These are phyloP conservation scores for Trametes cingulata DNA, from an alignment of 768 basidiomycete species.

Conservation along the genomic window DNA sequence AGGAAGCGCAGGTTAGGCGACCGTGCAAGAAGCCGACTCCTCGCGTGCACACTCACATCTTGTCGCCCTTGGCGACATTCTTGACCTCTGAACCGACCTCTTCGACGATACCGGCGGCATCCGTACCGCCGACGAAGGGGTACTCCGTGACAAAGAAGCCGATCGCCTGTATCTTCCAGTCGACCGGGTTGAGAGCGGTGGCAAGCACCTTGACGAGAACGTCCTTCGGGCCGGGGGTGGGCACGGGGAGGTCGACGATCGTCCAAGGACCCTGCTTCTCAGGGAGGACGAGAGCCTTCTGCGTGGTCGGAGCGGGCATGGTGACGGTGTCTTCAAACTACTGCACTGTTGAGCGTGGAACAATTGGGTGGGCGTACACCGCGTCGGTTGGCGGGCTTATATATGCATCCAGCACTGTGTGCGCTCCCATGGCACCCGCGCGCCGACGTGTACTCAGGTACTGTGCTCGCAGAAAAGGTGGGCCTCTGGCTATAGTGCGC, in stretches of 20 bases:
- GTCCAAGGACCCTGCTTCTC: slow-evolving; percentile 2
- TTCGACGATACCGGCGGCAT: slow-evolving; percentile 26
- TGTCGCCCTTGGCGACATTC: slow-evolving; percentile 36
- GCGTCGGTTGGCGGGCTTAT: background rate
- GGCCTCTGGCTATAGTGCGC: too few species aligned
- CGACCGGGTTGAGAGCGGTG: slow-evolving; percentile 53
- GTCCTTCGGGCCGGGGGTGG: slow-evolving; percentile 47
- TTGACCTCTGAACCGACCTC: slow-evolving; percentile 38
- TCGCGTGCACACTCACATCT: slow-evolving; percentile 35
- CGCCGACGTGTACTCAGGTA: too few species aligned
- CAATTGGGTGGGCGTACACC: too few species aligned
- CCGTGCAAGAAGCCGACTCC: too few species aligned
- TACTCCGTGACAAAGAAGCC: slow-evolving; percentile 22
- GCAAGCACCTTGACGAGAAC: slow-evolving; percentile 49
- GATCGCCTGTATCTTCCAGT: slow-evolving; percentile 49
- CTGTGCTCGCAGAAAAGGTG: too few species aligned
- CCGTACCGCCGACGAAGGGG: slow-evolving; percentile 28
- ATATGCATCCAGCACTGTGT: background rate
- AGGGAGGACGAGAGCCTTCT: slow-evolving; percentile 20
- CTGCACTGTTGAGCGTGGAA: too few species aligned
- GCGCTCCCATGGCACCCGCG: too few species aligned
- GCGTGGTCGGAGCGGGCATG: slow-evolving; percentile 2
- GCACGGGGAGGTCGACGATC: slow-evolving; percentile 24
- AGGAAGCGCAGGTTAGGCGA: background rate
- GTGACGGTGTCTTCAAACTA: background rate